Base-by-base conservation (phyloP, 2,329 filamentous ascomycete species). In the Neodidymelliopsis sp. region DNA sequence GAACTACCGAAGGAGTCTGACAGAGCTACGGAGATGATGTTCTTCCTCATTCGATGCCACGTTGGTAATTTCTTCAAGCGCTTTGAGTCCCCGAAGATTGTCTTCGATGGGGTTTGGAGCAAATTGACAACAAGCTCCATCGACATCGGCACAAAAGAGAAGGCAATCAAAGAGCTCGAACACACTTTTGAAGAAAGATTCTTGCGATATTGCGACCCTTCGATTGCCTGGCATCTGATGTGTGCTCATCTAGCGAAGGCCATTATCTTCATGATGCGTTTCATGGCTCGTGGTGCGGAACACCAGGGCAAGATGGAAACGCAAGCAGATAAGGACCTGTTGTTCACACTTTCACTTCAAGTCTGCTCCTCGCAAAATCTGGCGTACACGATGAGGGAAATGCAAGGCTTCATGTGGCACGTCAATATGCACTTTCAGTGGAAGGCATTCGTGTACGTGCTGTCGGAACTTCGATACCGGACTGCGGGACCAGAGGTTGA, bases 381-480 rank as follows among this genome's bases (percentile, higher is more conserved):
- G 15, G 65, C 67, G 0, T 72, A 75, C 41, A 71, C 67, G 2
- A 76, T 73, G 22, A 63, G 67, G 20, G 66, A 66, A 16, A 65
- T 76, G 41, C 67, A 72, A 25, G 66, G 70, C n/a, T 80, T 74
- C 49, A 57, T 67, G 19, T 80, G 78, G 77, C 75, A 79, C 56
- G 67, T 75, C 40, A 71, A 78, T 19, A 66, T 72, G 20, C 73
- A 79, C 28, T 82, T 81, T 60, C 74, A 76, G 15, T 82, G 79
- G 79, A 79, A 81, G 42, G 74, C 78, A 8, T 73, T 80, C 33
- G 75, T 81, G n/a, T 77, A 79, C 57, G 70, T 82, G 34, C 63
- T 82, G 24, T 59, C 56, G 1, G 60, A 69, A 27, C 55, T 72
- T 11, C 60, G 66, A 1, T 53, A 59, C 13, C 64, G 63, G 10